Base-by-base conservation (phyloP, 805 yeast genomes). In the Candida ficus region DNA sequence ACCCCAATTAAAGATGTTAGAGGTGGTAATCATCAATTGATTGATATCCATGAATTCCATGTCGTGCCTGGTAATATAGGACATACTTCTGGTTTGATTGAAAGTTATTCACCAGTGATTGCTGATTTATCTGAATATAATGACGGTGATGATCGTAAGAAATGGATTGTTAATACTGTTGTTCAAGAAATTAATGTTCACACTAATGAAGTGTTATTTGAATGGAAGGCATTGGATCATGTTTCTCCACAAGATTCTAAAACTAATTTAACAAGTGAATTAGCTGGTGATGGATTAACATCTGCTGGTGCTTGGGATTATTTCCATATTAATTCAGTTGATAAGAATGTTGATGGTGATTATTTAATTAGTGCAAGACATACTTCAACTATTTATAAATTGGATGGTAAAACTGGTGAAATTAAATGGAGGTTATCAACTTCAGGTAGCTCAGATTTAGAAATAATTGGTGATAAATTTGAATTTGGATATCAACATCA, bases 291-390 rank as follows among this genome's bases (percentile, higher is more conserved):
- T n/a, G 68, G 67, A 3, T 52, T 39, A 16, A 22, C 38, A 13
- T 38, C 45, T 2, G 21, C 38, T 37, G 57, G 57, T 29, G 68
- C 70, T 9, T 65, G 67, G 67, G 68, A 64, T 45, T 64, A 60
- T 39, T 63, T 63, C 56, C 68, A 65, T 44, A 60, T 64, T 41
- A 65, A 65, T 39, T 63, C 68, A 2, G 64, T 63, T 27, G 68
- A 63, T 40, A 65, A 64, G 41, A 64, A 63, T 44, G 55, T 45
- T 14, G 39, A 57, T 32, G 64, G 67, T 11, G 60, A 62, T 42
- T 64, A 64, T 45, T 33, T 63, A 17, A 28, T 64, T n/a, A 61
- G 66, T 7, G 64, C 67, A 5, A 55, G 70, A 46, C 59, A 64
- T 45, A 51, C 58, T 22, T 58, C 67, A 4, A 47, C 68, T 5